Evolutionary conservation across 208 protist species (phyloP).

Genomic region (Trypanosoma vivax): DNA sequence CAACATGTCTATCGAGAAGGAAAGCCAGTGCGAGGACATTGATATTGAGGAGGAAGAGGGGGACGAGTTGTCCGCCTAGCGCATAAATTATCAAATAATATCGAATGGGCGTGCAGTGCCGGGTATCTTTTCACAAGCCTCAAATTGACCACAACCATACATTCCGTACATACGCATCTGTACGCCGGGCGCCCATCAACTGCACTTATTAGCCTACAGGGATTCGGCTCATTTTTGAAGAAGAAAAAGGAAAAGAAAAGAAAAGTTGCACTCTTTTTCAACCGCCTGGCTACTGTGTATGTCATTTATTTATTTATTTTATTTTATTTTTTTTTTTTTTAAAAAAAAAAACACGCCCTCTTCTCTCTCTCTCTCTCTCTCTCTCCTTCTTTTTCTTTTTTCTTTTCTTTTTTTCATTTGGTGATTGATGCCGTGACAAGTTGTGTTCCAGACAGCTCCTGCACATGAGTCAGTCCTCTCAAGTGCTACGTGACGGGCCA

Average conservation of each 20-base stretch:
- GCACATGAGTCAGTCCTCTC: not conserved
- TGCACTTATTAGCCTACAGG: no score
- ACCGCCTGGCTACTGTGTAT: no score
- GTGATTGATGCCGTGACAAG: not conserved
- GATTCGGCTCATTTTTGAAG: no score
- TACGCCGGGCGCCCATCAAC: no score
- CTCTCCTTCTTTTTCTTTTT: conserved; percentile 4
- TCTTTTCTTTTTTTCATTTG: conserved; percentile 4
- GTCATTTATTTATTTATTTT: no score
- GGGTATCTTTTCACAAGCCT: no score
- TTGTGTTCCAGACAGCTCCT: not conserved
- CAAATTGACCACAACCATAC: no score
- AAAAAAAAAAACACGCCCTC: not conserved
- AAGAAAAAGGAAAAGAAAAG: no score
- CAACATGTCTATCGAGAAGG: conserved; percentile 85
- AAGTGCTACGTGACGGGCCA: not conserved
- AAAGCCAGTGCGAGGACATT: conserved; percentile 74
- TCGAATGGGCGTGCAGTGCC: not conserved
- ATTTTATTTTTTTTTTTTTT: not conserved
- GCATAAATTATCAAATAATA: not conserved
- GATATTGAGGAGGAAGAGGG: conserved; percentile 40
- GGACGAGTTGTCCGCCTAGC: conserved; percentile 2
- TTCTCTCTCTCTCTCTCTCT: conserved; percentile 8
- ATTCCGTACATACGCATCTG: no score
- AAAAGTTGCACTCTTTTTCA: no score